Evolutionary conservation across 192 early-diverging fungal genomes (phyloP).

Genomic region (Podochytrium sp.): DNA sequence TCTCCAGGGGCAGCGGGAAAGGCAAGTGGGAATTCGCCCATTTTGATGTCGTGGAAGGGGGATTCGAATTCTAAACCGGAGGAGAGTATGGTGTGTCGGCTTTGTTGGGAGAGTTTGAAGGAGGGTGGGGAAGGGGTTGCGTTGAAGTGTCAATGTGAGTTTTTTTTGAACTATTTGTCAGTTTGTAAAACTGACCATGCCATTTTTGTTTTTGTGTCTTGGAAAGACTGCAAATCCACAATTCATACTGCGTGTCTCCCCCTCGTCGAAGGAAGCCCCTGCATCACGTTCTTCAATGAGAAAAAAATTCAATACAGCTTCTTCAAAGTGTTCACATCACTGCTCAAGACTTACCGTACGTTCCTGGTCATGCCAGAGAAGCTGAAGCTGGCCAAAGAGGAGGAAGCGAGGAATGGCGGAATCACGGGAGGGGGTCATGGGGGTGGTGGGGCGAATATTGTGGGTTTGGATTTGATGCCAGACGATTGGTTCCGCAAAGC

Average conservation of each 20-base stretch:
- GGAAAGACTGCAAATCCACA: constrained; percentile 55
- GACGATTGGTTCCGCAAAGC: constrained; percentile 64
- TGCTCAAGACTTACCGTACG: constrained; percentile 71
- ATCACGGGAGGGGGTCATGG: background rate
- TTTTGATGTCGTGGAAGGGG: constrained; percentile 27
- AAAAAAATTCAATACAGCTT: constrained; percentile 66
- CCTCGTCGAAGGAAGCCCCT: constrained; percentile 49
- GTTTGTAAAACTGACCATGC: background rate
- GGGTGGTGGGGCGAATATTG: constrained; percentile 23
- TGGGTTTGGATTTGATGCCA: constrained; percentile 38
- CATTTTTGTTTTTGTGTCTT: background rate
- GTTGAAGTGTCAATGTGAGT: constrained; percentile 46
- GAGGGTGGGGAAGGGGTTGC: constrained; percentile 10
- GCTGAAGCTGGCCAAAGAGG: constrained; percentile 24
- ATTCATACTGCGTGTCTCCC: constrained; percentile 50
- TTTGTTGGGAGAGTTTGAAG: constrained; percentile 37
- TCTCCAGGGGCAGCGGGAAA: background rate
- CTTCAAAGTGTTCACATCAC: constrained; percentile 75
- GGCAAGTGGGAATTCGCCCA: background rate
- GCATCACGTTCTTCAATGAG: constrained; percentile 71
- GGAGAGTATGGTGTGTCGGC: constrained; percentile 20
- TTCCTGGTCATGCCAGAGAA: constrained; percentile 52
- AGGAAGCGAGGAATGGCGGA: constrained; percentile 9
- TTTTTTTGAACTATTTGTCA: background rate
- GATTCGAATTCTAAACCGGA: constrained; percentile 19